Evolutionary conservation across 2,329 filamentous ascomycete species (phyloP).

Genomic region (Cordyceps militaris): DNA sequence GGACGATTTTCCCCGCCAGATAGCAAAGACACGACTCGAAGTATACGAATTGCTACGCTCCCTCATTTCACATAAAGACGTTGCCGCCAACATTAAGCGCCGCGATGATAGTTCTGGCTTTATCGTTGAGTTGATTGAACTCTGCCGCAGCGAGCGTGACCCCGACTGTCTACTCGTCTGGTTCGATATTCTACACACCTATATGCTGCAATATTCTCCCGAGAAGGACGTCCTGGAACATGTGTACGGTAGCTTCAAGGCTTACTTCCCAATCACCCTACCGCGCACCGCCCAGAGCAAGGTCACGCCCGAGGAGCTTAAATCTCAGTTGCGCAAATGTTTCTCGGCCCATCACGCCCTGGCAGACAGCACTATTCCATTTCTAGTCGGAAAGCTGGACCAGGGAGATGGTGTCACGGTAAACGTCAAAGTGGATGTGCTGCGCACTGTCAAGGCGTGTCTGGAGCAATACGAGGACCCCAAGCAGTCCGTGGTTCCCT

Average conservation of each 20-base stretch:
- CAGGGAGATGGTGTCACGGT: constrained; percentile 52
- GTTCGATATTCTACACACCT: constrained; percentile 43
- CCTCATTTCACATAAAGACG: constrained; percentile 36
- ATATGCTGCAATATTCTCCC: constrained; percentile 39
- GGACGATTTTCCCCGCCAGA: constrained; percentile 50
- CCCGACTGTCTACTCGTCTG: constrained; percentile 50
- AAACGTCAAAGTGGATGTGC: constrained; percentile 52
- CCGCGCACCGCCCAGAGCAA: constrained; percentile 42
- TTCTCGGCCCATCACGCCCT: constrained; percentile 45
- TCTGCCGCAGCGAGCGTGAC: constrained; percentile 50
- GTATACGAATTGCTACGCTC: constrained; percentile 43
- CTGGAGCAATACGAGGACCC: constrained; percentile 41
- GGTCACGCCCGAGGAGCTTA: constrained; percentile 51
- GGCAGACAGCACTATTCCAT: constrained; percentile 42
- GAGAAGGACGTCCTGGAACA: constrained; percentile 40
- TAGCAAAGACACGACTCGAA: constrained; percentile 42
- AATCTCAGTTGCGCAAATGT: constrained; percentile 44
- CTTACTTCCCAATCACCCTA: constrained; percentile 55
- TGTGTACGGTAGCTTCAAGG: constrained; percentile 49
- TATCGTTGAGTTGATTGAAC: constrained; percentile 40
- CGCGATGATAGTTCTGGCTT: constrained; percentile 39
- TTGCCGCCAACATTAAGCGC: constrained; percentile 38
- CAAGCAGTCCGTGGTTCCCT: constrained; percentile 40
- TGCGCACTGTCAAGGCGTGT: constrained; percentile 49
- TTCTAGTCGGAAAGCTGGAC: constrained; percentile 50